A percentile compares a stretch with the other conserved stretches of the same genome.
phyloP scores from a whole-genome alignment of 2,329 filamentous ascomycete species.

The Waltergamsia citrina region DNA sequence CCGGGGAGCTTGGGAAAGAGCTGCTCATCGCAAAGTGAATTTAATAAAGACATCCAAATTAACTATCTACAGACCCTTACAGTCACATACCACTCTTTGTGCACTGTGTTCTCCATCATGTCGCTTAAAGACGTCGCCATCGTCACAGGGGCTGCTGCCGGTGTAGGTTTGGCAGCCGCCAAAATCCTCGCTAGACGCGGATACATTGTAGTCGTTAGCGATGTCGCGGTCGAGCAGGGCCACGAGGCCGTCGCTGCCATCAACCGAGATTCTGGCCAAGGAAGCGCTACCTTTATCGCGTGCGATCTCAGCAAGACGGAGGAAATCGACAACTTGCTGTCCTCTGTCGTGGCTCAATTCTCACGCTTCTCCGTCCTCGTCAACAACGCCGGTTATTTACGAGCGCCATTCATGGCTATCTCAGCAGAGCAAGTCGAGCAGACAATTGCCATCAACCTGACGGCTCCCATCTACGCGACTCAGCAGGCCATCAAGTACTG shows the following conservation, averaged over 20 bases:
- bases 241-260: neutral
- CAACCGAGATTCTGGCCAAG: neutral
- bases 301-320: slow-evolving; percentile 2
- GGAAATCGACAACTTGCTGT: neutral
- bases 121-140: slow-evolving; percentile 1
- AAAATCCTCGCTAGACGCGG: neutral
- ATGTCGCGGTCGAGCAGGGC: neutral
- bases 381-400: slow-evolving; percentile 2
- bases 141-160: neutral
- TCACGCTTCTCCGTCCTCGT: slow-evolving; percentile 2
- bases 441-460: slow-evolving; percentile 3
- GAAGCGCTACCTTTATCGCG: neutral
- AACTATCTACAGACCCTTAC: too few species aligned
- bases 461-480: neutral
- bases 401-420: slow-evolving; percentile 2
- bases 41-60: too few species aligned
- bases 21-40: too few species aligned
- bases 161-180: neutral
- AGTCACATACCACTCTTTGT: too few species aligned
- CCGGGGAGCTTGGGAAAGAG: too few species aligned
- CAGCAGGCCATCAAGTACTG: slow-evolving; percentile 1
- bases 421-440: neutral
- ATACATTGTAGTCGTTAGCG: neutral
- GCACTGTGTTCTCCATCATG: neutral
- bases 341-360: neutral